Evolutionary conservation across 2,329 filamentous ascomycete genomes (phyloP).

Genomic region (Botrytis pseudocinerea): DNA sequence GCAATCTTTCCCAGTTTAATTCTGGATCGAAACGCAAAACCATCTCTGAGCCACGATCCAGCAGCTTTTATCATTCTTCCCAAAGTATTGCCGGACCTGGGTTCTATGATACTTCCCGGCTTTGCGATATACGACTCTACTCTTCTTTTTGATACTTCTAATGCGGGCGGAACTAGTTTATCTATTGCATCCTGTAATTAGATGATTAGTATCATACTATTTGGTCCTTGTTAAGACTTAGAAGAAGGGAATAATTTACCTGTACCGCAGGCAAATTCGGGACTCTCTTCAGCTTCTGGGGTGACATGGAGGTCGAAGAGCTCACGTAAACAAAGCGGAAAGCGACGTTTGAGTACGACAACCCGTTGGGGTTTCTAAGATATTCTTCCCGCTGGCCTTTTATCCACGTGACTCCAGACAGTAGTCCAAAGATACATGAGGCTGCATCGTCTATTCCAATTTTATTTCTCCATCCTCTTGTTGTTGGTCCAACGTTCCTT

Average conservation of each 20-base stretch:
- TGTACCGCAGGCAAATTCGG: neutral
- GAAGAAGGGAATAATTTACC: neutral
- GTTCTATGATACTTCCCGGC: neutral
- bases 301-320: neutral
- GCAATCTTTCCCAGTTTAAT: too few relatives aligned
- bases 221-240: neutral
- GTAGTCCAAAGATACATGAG: too few relatives aligned
- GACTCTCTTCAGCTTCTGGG: rapidly evolving
- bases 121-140: neutral
- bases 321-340: neutral
- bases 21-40: too few relatives aligned
- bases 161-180: too few relatives aligned
- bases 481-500: neutral
- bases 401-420: too few relatives aligned
- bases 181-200: too few relatives aligned
- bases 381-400: too few relatives aligned
- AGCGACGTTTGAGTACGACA: too few relatives aligned
- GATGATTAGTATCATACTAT: neutral
- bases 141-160: too few relatives aligned
- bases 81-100: neutral
- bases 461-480: too few relatives aligned
- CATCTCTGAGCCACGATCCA: neutral
- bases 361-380: too few relatives aligned
- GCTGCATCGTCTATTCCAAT: too few relatives aligned
- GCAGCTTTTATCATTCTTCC: neutral